A percentile compares a stretch with the other conserved stretches of the same genome.
These are phyloP conservation scores for Naematelia encephala DNA, from an alignment of 768 basidiomycete genomes.

Conservation along the genomic window DNA sequence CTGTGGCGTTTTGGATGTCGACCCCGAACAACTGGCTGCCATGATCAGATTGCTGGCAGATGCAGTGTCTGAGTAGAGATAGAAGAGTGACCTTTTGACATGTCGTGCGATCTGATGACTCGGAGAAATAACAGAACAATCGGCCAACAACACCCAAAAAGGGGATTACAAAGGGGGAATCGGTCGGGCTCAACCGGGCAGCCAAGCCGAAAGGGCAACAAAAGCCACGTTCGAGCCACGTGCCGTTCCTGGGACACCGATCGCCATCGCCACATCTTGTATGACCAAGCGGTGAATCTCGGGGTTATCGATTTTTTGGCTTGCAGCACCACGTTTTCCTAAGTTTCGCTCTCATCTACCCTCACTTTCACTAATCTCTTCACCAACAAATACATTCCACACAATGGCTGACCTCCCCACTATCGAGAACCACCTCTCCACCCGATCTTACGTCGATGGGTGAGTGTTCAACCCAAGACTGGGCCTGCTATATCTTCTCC, in stretches of 20 bases:
- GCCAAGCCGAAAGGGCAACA: no score
- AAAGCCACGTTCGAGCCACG: no score
- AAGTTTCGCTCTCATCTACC: neutral
- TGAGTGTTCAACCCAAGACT: conserved; percentile 24
- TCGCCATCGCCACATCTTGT: neutral
- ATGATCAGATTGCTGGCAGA: neutral
- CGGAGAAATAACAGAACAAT: no score
- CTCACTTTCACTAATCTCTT: neutral
- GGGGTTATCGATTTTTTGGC: neutral
- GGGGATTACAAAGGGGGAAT: no score
- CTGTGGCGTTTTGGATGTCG: neutral
- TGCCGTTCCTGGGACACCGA: no score
- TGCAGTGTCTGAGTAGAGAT: neutral
- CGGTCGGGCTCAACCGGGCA: no score
- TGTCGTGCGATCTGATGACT: neutral
- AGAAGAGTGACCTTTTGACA: neutral
- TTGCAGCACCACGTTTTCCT: neutral
- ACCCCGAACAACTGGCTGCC: neutral
- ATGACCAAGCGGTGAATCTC: neutral
- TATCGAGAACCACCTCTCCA: conserved; percentile 77
- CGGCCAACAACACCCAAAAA: no score
- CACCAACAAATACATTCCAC: neutral
- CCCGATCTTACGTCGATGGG: conserved; percentile 53
- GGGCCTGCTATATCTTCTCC: conserved; percentile 1
- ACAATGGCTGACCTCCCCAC: neutral